Evolutionary conservation across 192 early-diverging fungal species (phyloP).

Genomic region (Rhizoclosmatium globosum): DNA sequence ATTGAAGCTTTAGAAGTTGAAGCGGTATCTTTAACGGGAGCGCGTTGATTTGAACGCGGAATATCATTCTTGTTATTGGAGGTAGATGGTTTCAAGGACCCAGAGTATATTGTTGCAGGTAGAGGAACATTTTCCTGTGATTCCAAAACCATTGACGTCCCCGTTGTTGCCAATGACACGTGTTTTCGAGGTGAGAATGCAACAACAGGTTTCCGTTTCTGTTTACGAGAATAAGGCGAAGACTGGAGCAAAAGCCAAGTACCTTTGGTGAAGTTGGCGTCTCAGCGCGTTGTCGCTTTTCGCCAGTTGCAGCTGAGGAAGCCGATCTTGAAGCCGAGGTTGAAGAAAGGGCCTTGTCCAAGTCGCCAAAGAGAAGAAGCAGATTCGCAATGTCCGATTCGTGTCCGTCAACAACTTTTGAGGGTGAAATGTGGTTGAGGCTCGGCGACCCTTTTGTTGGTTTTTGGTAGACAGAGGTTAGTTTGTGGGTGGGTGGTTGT

Average conservation of each 20-base stretch:
- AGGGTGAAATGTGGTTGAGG: slow-evolving; percentile 26
- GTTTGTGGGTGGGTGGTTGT: background rate
- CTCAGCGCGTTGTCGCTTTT: background rate
- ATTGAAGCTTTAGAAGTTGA: too few relatives aligned
- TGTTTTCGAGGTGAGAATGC: background rate
- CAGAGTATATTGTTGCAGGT: background rate
- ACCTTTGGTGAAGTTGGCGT: background rate
- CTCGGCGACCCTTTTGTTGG: background rate
- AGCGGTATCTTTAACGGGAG: too few relatives aligned
- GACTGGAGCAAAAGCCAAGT: background rate
- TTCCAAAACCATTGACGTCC: too few relatives aligned
- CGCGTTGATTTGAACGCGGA: too few relatives aligned
- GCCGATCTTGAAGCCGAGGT: background rate
- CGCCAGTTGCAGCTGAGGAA: background rate
- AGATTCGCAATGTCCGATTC: slow-evolving; percentile 11
- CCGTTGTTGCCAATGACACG: too few relatives aligned
- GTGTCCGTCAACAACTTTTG: slow-evolving; percentile 9
- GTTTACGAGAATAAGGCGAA: background rate
- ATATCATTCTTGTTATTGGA: background rate
- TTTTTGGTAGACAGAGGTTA: too few relatives aligned
- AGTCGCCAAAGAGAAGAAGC: slow-evolving; percentile 5
- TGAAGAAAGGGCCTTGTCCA: background rate
- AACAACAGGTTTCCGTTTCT: background rate
- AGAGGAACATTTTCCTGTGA: background rate
- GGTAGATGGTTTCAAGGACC: background rate